Evolutionary conservation across 2,329 filamentous ascomycete genomes (phyloP).

Genomic region (Epichloe gansuensis): DNA sequence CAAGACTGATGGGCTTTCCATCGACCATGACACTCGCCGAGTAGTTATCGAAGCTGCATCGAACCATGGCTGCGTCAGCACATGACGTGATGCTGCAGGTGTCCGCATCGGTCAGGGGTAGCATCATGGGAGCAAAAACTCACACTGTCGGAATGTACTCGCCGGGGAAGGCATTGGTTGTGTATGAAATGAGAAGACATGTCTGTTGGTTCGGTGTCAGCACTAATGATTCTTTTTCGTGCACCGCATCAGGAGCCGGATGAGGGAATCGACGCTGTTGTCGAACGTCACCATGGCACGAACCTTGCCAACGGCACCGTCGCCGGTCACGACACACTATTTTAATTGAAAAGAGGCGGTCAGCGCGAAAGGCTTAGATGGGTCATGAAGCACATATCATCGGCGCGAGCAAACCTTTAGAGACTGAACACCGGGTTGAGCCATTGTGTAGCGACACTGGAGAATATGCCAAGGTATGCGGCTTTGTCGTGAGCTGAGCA

Average conservation of each 20-base stretch:
- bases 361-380: slow-evolving; percentile 13
- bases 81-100: neutral
- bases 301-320: slow-evolving; percentile 93
- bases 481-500: slow-evolving; percentile 1
- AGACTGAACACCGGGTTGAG: slow-evolving; percentile 76
- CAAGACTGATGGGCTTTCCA: slow-evolving; percentile 92
- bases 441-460: slow-evolving; percentile 39
- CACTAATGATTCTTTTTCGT: neutral
- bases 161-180: slow-evolving; percentile 98
- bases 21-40: slow-evolving; percentile 98
- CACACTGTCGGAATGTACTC: slow-evolving; percentile 99
- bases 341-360: slow-evolving; percentile 11
- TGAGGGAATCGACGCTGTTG: neutral
- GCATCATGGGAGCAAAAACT: slow-evolving; percentile 23
- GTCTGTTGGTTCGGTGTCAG: slow-evolving; percentile 45
- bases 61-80: slow-evolving; percentile 4
- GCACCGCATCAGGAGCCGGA: neutral
- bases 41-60: slow-evolving; percentile 86
- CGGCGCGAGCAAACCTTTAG: slow-evolving; percentile 58
- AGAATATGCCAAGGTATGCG: neutral
- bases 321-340: slow-evolving; percentile 95
- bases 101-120: slow-evolving; percentile 4
- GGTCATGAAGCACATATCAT: neutral
- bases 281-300: slow-evolving; percentile 1
- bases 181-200: slow-evolving; percentile 98